These are phyloP conservation scores for Zoysia pacifica DNA, from an alignment of 176 grass and related monocot species.

Conservation along the genomic window DNA sequence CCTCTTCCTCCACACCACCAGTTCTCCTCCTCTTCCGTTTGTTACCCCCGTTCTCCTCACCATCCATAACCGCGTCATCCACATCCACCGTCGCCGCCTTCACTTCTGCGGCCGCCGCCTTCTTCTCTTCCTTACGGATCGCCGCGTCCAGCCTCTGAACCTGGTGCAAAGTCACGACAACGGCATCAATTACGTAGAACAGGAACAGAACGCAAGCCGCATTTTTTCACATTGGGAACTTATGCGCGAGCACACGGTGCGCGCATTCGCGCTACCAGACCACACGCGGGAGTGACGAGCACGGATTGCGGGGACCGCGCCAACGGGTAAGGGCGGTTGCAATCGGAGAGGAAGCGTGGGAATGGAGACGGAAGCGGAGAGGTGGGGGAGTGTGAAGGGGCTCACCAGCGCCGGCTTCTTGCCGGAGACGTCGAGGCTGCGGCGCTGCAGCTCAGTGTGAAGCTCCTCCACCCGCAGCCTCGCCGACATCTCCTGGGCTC, in stretches of 20 bases:
- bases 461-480: slow-evolving; percentile 74
- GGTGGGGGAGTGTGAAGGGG: background rate
- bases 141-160: slow-evolving; percentile 59
- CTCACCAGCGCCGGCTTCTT: slow-evolving; percentile 64
- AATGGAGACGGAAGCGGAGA: background rate
- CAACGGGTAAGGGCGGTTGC: background rate
- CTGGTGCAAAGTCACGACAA: slow-evolving; percentile 29
- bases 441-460: slow-evolving; percentile 54
- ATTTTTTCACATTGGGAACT: background rate
- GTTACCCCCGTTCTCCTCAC: background rate
- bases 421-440: slow-evolving; percentile 58
- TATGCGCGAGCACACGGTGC: slow-evolving; percentile 7
- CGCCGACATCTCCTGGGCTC: slow-evolving; percentile 49
- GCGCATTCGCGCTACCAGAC: background rate
- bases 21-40: slow-evolving; percentile 37
- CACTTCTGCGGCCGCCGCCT: background rate
- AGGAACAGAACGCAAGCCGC: background rate
- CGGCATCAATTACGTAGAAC: background rate
- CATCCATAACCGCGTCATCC: slow-evolving; percentile 18
- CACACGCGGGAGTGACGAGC: background rate
- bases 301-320: background rate
- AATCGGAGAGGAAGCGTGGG: background rate
- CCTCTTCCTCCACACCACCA: slow-evolving; percentile 12
- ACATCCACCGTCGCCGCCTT: background rate
- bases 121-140: slow-evolving; percentile 52